Evolutionary conservation across 2,329 filamentous ascomycete species (phyloP), one percentile per base, ranked within the genome.

Genomic region (Cytospora mali): DNA sequence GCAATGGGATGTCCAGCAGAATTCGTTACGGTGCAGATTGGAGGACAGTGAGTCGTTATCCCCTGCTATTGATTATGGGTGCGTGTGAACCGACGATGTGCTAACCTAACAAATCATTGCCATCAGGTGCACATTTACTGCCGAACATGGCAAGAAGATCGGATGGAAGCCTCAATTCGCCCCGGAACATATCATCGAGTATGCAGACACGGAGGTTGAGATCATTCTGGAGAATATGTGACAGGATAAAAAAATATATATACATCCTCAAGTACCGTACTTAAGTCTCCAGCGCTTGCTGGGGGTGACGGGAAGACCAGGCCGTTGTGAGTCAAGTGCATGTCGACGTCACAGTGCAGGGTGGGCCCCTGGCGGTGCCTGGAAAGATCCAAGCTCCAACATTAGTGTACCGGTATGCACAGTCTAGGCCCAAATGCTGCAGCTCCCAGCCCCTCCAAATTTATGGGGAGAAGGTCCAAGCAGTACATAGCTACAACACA

Each of bases 111-210:
- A 11, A 31, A 27, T 21, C 21, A n/a, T n/a, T n/a, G n/a, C n/a
- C n/a, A 13, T 10, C 49, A 80, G 79, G 7, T 82, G 79, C 64
- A 77, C 75, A 0, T 77, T 81, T 25, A 76, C 74, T 5, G 72
- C 81, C 0, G 71, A 72, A 3, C 74, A 76, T 56, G 80, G 77
- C 1, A 68, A 66, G 21, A 67, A 72, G 23, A 71, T 84, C 46
- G 81, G 80, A 0, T 84, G 81, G 81, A 75, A 71, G 58, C 72
- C 81, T 0, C 61, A 73, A 18, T 81, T 76, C 64, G 33, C 68
- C 0, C 69, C 80, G 0, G 71, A 79, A 56, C 78, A 84, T 69
- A 78, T 83, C 13, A 66, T 84, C 1, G 76, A 82, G 52, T 69
- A 68, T 31, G 77, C 77, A 1, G 78, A 78, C 51, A 75, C 71